Conservation (phyloP, 2,329 filamentous ascomycete species). For the Magnaporthiopsis poae region DNA sequence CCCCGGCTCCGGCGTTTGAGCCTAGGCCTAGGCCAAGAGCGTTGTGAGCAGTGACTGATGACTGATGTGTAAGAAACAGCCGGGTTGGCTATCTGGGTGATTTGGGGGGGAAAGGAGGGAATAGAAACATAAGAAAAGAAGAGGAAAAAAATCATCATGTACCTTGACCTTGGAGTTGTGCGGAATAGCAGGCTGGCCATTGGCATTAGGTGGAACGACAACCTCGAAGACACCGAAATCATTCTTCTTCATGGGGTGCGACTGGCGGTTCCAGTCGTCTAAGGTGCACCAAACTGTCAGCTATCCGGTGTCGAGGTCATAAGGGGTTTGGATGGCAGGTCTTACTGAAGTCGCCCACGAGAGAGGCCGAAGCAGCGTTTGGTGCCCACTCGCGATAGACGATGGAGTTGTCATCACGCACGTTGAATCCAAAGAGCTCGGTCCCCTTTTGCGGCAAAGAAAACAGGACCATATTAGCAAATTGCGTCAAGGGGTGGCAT, state of each 20-base stretch:
- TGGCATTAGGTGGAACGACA: conserved; percentile 53
- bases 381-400: conserved; percentile 94
- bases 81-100: no score
- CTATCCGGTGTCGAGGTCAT: background rate
- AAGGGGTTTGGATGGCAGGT: conserved; percentile 6
- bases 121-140: background rate
- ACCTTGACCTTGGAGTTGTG: conserved; percentile 97
- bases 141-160: conserved; percentile 14
- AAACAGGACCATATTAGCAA: conserved; percentile 6
- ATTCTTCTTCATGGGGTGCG: conserved; percentile 81
- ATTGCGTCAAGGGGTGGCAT: background rate
- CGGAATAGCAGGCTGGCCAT: conserved; percentile 69
- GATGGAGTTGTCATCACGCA: conserved; percentile 73
- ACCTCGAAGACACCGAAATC: conserved; percentile 81
- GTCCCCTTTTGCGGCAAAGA: conserved; percentile 52
- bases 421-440: conserved; percentile 78
- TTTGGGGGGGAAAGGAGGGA: background rate
- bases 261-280: conserved; percentile 79
- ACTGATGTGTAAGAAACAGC: no score
- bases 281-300: conserved; percentile 9
- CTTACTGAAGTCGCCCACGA: conserved; percentile 91
- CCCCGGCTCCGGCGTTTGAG: no score
- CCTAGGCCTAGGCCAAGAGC: no score
- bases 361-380: conserved; percentile 70
- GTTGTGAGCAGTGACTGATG: no score